These are phyloP conservation scores for Euphrasia arctica DNA, from an alignment of 305 asterid genomes.

Conservation along the genomic window DNA sequence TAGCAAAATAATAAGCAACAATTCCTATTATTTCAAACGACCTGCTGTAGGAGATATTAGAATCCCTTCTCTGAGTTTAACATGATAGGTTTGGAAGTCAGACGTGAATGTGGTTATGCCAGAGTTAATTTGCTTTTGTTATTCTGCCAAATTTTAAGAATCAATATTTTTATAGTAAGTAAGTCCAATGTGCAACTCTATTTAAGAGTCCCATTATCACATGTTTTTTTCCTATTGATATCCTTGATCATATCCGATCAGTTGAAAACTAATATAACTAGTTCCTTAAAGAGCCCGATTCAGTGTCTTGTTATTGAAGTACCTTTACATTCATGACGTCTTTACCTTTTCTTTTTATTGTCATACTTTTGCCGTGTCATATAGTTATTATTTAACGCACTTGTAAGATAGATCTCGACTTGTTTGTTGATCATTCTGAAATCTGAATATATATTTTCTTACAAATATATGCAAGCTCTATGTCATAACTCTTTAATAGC, in stretches of 20 bases:
- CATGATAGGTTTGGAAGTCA: too few relatives aligned
- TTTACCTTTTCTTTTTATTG: conserved; percentile 12
- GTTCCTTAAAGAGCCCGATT: not conserved
- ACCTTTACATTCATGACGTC: conserved; percentile 10
- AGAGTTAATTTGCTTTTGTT: too few relatives aligned
- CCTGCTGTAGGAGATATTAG: conserved; percentile 8
- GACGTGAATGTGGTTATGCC: too few relatives aligned
- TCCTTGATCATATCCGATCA: conserved; percentile 1
- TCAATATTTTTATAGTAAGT: not conserved
- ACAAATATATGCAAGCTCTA: not conserved
- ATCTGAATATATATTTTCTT: not conserved
- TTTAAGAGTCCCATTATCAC: conserved; percentile 8
- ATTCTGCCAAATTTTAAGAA: too few relatives aligned
- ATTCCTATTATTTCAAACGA: conserved; percentile 1
- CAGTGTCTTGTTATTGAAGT: conserved; percentile 5
- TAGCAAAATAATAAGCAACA: not conserved
- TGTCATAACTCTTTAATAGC: conserved; percentile 10
- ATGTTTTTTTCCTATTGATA: not conserved
- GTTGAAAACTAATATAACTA: conserved; percentile 11
- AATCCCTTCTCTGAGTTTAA: too few relatives aligned
- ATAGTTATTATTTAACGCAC: not conserved
- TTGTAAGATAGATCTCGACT: not conserved
- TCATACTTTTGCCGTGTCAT: conserved; percentile 9
- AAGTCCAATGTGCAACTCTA: not conserved
- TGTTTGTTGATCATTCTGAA: conserved; percentile 5